Base-by-base conservation (phyloP, 345 rosid species). In the Eucalyptus polybractea region DNA sequence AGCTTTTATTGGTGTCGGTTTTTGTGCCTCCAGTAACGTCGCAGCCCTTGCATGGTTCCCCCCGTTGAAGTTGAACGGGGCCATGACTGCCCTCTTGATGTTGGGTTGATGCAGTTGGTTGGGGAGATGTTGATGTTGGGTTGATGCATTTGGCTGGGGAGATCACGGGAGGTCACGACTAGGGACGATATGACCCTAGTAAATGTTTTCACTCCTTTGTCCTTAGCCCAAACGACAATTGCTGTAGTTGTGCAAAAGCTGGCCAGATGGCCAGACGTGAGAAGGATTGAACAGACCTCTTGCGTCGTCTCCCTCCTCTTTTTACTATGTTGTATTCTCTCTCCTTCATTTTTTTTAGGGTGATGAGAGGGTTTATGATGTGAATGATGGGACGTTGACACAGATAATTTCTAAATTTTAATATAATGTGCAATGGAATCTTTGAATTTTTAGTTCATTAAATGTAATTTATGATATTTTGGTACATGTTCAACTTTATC, bases 401-500 rank as follows among this genome's bases (percentile, higher is more conserved):
- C 2, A 10, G 2, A 56, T 56, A 24, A 56, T 10, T 22, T 25
- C 0, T 56, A 5, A 56, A 56, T 24, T 56, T 56, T 56, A 10
- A 24, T 56, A 1, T 10, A 56, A 4, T 24, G 2, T 7, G 12
- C 1, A 56, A 56, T 24, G 2, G 1, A 2, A 2, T 56, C 0
- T 0, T 56, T 56, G 1, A 56, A 24, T 10, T 24, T 24, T 56
- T 24, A 24, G 2, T 56, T 56, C 13, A 10, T 56, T 56, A 22
- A 56, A 56, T 22, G 29, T 56, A 25, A 56, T 10, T 24, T 24
- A 8, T 24, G 62, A 56, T 56, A 56, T 56, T 56, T 56, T 22
- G 27, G 13, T 24, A 24, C 6, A 22, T 24, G 29, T 56, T 56
- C 2, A 56, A 56, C 3, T 56, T 56, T 56, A 11, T 24, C 6